These are phyloP conservation scores for Begonia peltatifolia DNA, from an alignment of 306 rosid species.

Conservation along the genomic window DNA sequence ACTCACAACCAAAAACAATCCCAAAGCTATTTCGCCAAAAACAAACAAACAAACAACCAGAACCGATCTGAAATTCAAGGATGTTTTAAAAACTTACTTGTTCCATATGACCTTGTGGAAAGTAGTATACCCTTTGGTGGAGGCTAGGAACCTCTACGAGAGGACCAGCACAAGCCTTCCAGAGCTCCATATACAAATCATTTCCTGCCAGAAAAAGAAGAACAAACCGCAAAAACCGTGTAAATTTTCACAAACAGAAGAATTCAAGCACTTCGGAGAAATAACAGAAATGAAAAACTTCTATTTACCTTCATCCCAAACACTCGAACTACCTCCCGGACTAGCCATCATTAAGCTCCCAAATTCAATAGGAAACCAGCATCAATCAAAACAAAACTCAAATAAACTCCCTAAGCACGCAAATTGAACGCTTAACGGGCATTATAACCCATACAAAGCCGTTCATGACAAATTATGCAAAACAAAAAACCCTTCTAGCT, in stretches of 20 bases:
- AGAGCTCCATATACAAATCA: constrained; percentile 47
- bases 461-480: neutral
- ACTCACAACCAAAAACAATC: neutral
- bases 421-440: constrained; percentile 1
- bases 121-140: constrained; percentile 56
- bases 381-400: constrained; percentile 1
- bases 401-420: neutral
- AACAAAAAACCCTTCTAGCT: constrained; percentile 12
- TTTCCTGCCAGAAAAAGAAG: constrained; percentile 24
- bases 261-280: no score
- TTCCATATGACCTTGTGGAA: constrained; percentile 95
- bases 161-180: constrained; percentile 86
- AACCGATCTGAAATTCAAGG: constrained; percentile 14
- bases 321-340: constrained; percentile 41
- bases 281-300: no score
- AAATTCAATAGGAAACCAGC: constrained; percentile 19
- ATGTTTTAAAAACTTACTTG: constrained; percentile 33
- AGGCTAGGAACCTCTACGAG: constrained; percentile 62
- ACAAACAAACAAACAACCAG: constrained; percentile 1
- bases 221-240: neutral
- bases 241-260: no score
- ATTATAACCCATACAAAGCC: neutral
- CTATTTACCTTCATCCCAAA: constrained; percentile 43
- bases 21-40: no score
- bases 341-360: constrained; percentile 43